Conservation (phyloP, 2,329 filamentous ascomycete species). For the Gaeumannomyces tritici region DNA sequence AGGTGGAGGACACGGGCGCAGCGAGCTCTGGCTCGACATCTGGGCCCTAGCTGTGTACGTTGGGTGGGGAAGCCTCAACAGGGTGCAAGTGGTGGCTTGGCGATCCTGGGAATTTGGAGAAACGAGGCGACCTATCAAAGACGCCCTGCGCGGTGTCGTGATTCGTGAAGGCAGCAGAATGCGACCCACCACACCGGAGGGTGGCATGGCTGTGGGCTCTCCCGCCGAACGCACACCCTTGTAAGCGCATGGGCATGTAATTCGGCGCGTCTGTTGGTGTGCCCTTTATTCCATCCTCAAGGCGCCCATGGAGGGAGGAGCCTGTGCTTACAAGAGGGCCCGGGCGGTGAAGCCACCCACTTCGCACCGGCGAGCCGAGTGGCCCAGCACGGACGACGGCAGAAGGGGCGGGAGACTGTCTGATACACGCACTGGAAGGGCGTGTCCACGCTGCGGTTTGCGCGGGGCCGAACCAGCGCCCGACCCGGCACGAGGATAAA, state of each 20-base stretch:
- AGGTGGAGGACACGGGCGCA: too few species aligned
- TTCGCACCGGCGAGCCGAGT: not conserved
- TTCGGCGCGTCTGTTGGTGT: not conserved
- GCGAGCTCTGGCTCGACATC: too few species aligned
- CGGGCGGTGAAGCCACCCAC: not conserved
- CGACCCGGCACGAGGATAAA: not conserved
- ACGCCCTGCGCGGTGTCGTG: not conserved
- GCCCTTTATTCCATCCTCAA: not conserved
- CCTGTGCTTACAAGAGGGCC: not conserved
- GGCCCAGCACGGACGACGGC: not conserved
- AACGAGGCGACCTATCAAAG: not conserved
- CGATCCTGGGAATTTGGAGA: not conserved
- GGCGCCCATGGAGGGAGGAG: too few species aligned
- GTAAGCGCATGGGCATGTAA: not conserved
- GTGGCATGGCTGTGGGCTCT: not conserved
- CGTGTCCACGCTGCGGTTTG: not conserved
- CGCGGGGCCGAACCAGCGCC: too few species aligned
- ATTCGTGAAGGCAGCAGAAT: not conserved
- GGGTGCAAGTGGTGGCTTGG: not conserved
- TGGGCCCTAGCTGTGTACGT: not conserved
- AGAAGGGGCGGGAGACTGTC: not conserved
- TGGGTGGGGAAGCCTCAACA: not conserved
- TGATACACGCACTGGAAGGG: not conserved
- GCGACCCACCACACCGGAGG: not conserved
- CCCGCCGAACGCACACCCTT: not conserved